phyloP scores from a whole-genome alignment of 306 rosid genomes.

The Alnus rubra region DNA sequence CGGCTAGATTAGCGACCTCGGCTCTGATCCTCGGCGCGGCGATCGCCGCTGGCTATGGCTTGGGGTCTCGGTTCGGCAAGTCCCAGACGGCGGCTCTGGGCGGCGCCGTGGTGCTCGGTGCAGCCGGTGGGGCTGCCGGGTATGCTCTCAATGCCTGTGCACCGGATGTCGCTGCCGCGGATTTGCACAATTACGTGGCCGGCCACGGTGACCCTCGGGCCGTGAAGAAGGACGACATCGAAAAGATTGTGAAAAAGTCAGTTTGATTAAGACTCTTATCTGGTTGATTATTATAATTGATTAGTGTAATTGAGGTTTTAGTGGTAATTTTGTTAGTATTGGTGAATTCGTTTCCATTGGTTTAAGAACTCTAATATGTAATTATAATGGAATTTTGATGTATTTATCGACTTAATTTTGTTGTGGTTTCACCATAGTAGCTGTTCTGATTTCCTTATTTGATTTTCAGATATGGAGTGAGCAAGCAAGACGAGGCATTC shows the following conservation, averaged over 20 bases:
- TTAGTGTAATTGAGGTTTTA: background rate
- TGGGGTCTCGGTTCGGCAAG: constrained; percentile 66
- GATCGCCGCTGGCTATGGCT: constrained; percentile 78
- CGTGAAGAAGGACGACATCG: constrained; percentile 81
- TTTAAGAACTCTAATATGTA: background rate
- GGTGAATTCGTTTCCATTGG: background rate
- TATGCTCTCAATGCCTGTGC: constrained; percentile 71
- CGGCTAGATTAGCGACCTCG: constrained; percentile 66
- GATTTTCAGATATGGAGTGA: constrained; percentile 72
- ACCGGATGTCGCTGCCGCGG: constrained; percentile 86
- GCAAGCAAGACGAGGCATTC: constrained; percentile 86
- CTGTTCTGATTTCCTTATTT: constrained; percentile 3
- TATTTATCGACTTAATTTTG: background rate
- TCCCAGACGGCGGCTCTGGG: constrained; percentile 63
- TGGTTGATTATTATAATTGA: background rate
- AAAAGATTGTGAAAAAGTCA: constrained; percentile 74
- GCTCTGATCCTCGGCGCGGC: constrained; percentile 80
- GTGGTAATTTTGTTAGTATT: background rate
- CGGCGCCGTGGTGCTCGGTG: constrained; percentile 83
- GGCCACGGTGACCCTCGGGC: constrained; percentile 60
- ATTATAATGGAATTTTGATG: background rate
- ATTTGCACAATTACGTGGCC: constrained; percentile 80
- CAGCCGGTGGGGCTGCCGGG: constrained; percentile 69
- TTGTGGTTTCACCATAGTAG: background rate
- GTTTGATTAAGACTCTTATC: constrained; percentile 16